Conservation (phyloP, 2,329 filamentous ascomycete genomes). For the Tolypocladium guangdongense region DNA sequence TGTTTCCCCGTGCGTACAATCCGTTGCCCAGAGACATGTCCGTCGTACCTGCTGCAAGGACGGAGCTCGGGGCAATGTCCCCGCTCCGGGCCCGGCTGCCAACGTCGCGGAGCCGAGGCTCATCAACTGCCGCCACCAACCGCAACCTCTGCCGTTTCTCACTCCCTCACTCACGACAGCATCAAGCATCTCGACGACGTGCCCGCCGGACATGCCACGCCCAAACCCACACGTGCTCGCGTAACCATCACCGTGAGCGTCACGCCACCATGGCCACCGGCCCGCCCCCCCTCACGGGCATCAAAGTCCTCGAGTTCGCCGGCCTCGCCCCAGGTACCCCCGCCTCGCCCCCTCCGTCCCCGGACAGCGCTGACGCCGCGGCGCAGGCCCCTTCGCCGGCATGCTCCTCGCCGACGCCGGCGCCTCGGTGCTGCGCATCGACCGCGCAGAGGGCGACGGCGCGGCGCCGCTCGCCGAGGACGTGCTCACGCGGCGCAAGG, state of each 20-base stretch:
- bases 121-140: not conserved
- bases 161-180: not conserved
- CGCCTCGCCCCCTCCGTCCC: not conserved
- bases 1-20: too few relatives aligned
- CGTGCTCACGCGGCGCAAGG: conserved; percentile 69
- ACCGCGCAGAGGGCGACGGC: conserved; percentile 45
- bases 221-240: not conserved
- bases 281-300: conserved; percentile 30
- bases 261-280: not conserved
- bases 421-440: conserved; percentile 77
- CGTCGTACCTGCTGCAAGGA: too few relatives aligned
- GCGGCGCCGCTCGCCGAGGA: conserved; percentile 45
- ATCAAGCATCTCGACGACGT: too few relatives aligned
- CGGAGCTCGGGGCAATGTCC: not conserved
- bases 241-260: not conserved
- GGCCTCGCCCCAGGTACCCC: conserved; percentile 49
- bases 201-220: too few relatives aligned
- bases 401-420: conserved; percentile 84
- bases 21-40: too few relatives aligned
- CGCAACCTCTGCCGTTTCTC: not conserved
- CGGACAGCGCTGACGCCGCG: not conserved
- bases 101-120: not conserved
- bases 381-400: conserved; percentile 71
- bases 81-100: not conserved
- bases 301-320: conserved; percentile 50